Percentiles rank a stretch among this genome's conserved stretches.
These are phyloP conservation scores for Draba incana DNA, from an alignment of 345 rosid genomes.

Conservation along the genomic window DNA sequence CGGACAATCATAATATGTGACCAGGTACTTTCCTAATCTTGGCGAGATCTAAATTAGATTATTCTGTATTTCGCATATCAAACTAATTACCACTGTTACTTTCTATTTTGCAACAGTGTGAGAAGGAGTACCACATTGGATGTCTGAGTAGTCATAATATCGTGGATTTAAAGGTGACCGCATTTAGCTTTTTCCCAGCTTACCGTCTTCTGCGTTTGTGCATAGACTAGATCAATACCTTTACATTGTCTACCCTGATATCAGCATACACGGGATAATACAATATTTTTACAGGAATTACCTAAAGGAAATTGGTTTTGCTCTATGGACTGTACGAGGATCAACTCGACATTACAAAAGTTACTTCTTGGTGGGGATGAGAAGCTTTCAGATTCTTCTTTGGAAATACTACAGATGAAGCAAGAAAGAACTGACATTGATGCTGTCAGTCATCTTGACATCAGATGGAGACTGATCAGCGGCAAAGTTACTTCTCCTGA, in stretches of 20 bases:
- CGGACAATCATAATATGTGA: constrained; percentile 93
- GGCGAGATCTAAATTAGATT: neutral
- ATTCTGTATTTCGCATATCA: constrained; percentile 17
- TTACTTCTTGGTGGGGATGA: constrained; percentile 69
- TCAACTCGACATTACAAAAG: constrained; percentile 73
- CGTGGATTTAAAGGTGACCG: constrained; percentile 76
- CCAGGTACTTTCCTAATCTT: constrained; percentile 62
- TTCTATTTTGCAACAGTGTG: constrained; percentile 61
- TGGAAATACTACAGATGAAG: constrained; percentile 58
- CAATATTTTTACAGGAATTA: constrained; percentile 65
- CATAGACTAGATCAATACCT: constrained; percentile 12
- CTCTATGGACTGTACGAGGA: constrained; percentile 66
- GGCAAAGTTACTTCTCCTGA: constrained; percentile 69
- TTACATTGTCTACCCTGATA: constrained; percentile 15
- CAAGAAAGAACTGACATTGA: constrained; percentile 49
- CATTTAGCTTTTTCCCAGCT: constrained; percentile 22
- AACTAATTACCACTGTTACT: constrained; percentile 23
- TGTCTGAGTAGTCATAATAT: constrained; percentile 83
- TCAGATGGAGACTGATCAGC: constrained; percentile 90
- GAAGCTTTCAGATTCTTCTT: constrained; percentile 67
- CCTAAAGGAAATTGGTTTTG: constrained; percentile 97
- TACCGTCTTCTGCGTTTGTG: constrained; percentile 11
- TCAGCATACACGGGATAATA: constrained; percentile 26
- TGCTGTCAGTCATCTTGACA: constrained; percentile 46
- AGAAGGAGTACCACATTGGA: constrained; percentile 86